phyloP scores from a whole-genome alignment of 2,329 filamentous ascomycete genomes.

The Fusarium duplospermum region DNA sequence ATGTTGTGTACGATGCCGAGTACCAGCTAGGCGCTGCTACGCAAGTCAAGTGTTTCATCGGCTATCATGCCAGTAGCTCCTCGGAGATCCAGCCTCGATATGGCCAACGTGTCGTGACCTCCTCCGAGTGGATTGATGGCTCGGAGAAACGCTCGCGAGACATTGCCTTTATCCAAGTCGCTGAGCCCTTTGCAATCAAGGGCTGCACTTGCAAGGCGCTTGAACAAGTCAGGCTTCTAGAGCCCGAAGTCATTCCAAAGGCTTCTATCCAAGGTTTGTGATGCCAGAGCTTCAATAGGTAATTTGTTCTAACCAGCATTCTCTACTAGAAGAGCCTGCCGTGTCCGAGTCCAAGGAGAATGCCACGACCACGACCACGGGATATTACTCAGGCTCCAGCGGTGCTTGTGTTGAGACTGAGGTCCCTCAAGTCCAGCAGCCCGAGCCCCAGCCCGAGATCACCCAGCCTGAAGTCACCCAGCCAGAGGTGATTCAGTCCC shows the following conservation, averaged over 20 bases:
- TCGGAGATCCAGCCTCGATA: conserved; percentile 12
- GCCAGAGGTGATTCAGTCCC: background rate
- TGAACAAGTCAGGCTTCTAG: background rate
- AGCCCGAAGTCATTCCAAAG: background rate
- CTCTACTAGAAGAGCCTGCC: background rate
- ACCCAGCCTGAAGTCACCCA: background rate
- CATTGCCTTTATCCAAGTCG: conserved; percentile 22
- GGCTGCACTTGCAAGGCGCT: conserved; percentile 5
- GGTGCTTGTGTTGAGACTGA: background rate
- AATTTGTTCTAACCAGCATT: background rate
- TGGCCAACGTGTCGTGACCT: conserved; percentile 7
- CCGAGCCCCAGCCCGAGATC: background rate
- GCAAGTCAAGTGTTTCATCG: conserved; percentile 48
- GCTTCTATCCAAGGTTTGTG: background rate
- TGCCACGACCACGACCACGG: background rate
- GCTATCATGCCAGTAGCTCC: conserved; percentile 36
- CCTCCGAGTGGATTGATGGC: conserved; percentile 14
- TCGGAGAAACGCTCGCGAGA: conserved; percentile 6
- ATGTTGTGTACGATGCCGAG: conserved; percentile 39
- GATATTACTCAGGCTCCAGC: background rate
- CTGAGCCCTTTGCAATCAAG: conserved; percentile 13
- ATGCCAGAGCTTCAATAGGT: background rate
- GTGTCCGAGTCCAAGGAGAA: background rate
- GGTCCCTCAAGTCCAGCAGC: background rate
- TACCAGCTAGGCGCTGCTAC: conserved; percentile 33